phyloP scores from a whole-genome alignment of 495 filamentous ascomycete species.

The Entonaema liquescens region DNA sequence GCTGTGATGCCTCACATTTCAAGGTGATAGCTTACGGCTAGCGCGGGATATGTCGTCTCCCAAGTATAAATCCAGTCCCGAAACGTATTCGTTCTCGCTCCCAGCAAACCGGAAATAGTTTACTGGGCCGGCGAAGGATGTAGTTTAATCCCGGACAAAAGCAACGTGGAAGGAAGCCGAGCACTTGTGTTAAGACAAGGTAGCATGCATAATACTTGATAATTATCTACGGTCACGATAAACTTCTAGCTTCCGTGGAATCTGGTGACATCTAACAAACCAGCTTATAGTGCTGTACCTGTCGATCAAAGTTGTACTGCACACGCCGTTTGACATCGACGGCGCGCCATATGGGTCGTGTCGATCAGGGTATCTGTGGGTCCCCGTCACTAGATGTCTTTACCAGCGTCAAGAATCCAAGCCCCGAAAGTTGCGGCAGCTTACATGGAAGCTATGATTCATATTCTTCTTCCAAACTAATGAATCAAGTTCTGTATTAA shows the following conservation, averaged over 20 bases:
- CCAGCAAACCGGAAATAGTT: background rate
- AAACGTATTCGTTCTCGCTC: background rate
- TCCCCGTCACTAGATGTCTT: background rate
- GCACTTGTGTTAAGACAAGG: background rate
- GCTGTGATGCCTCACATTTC: constrained; percentile 6
- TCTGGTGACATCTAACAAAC: background rate
- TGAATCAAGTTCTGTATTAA: too few relatives aligned
- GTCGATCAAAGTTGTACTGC: background rate
- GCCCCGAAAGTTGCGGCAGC: too few relatives aligned
- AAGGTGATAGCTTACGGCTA: constrained; percentile 10
- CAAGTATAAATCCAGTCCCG: background rate
- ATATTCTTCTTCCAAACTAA: too few relatives aligned
- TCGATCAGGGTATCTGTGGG: background rate
- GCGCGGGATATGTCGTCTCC: constrained; percentile 8
- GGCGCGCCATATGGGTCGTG: background rate
- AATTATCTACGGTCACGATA: background rate
- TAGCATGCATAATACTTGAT: background rate
- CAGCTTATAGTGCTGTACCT: background rate
- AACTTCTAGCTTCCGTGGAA: background rate
- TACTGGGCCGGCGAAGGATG: background rate
- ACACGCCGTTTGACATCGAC: background rate
- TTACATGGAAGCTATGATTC: too few relatives aligned
- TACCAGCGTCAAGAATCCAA: background rate
- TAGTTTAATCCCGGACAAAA: background rate
- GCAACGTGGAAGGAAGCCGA: background rate